A percentile compares a stretch with the other conserved stretches of the same genome.
Evolutionary conservation across 2,329 filamentous ascomycete species (phyloP).

Genomic region (Hypoxylon sp.): DNA sequence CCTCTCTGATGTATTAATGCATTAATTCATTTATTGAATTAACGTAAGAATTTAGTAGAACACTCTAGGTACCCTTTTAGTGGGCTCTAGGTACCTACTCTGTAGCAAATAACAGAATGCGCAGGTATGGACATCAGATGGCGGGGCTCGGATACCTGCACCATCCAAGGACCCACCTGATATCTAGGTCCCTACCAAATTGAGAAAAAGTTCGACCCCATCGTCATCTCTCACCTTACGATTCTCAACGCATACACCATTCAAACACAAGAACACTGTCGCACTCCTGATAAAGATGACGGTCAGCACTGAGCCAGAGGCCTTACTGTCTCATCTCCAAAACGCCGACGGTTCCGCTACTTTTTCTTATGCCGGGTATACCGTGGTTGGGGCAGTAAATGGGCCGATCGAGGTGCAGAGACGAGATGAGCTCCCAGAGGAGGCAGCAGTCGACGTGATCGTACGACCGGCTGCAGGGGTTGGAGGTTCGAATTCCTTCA

Average conservation of each 20-base stretch:
- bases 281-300: constrained; percentile 58
- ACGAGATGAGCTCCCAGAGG: constrained; percentile 91
- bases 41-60: neutral
- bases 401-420: constrained; percentile 92
- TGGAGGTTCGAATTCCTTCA: constrained; percentile 71
- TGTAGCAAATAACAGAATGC: neutral
- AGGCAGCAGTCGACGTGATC: constrained; percentile 90
- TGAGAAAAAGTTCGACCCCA: constrained; percentile 43
- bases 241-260: constrained; percentile 18
- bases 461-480: constrained; percentile 88
- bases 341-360: constrained; percentile 86
- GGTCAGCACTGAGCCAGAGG: constrained; percentile 64
- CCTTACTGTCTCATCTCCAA: constrained; percentile 71
- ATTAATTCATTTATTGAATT: constrained; percentile 32
- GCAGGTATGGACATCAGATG: constrained; percentile 15
- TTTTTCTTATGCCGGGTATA: constrained; percentile 82
- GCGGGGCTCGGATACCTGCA: constrained; percentile 26
- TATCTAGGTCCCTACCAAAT: constrained; percentile 23
- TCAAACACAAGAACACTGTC: constrained; percentile 6
- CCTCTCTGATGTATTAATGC: constrained; percentile 29
- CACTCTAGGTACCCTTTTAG: neutral
- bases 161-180: neutral
- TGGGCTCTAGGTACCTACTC: constrained; percentile 11
- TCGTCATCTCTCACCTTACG: constrained; percentile 35
- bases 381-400: constrained; percentile 88